Evolutionary conservation across 2,329 filamentous ascomycete species (phyloP).

Genomic region (Pyrenochaeta sp.): DNA sequence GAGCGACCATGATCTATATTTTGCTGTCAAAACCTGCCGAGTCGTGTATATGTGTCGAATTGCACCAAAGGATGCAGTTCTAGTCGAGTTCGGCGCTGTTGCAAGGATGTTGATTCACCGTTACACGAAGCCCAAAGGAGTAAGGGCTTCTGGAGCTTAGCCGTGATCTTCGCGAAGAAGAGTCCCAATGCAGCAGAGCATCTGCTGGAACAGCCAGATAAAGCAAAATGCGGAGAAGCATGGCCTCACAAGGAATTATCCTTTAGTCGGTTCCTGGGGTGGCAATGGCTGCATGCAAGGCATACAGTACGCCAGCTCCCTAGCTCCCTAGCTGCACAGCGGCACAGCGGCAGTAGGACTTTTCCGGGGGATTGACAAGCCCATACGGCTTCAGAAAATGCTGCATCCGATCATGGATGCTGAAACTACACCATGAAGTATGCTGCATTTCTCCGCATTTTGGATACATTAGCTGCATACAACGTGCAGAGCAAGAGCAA

Average conservation of each 20-base stretch:
- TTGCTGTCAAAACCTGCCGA: no score
- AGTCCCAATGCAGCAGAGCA: slow-evolving; percentile 14
- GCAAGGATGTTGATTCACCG: slow-evolving; percentile 5
- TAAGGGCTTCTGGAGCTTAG: slow-evolving; percentile 4
- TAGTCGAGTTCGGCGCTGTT: background rate
- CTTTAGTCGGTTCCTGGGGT: slow-evolving; percentile 12
- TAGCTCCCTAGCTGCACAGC: slow-evolving; percentile 20
- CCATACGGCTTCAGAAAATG: slow-evolving; percentile 16
- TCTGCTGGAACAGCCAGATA: slow-evolving; percentile 11
- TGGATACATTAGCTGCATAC: slow-evolving; percentile 24
- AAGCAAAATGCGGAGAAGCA: slow-evolving; percentile 25
- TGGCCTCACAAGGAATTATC: slow-evolving; percentile 11
- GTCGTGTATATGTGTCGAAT: background rate
- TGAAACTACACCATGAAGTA: slow-evolving; percentile 12
- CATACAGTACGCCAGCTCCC: slow-evolving; percentile 26
- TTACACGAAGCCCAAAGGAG: slow-evolving; percentile 7
- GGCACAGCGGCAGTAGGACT: slow-evolving; percentile 15
- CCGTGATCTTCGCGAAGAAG: slow-evolving; percentile 5
- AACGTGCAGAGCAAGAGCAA: slow-evolving; percentile 14
- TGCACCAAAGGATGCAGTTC: background rate
- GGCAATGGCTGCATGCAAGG: slow-evolving; percentile 28
- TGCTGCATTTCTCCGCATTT: slow-evolving; percentile 27
- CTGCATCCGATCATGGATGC: slow-evolving; percentile 20
- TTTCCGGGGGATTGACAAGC: slow-evolving; percentile 22
- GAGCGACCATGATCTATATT: no score